Evolutionary conservation across 2,329 filamentous ascomycete species (phyloP).

Genomic region (Xylaria sp.): DNA sequence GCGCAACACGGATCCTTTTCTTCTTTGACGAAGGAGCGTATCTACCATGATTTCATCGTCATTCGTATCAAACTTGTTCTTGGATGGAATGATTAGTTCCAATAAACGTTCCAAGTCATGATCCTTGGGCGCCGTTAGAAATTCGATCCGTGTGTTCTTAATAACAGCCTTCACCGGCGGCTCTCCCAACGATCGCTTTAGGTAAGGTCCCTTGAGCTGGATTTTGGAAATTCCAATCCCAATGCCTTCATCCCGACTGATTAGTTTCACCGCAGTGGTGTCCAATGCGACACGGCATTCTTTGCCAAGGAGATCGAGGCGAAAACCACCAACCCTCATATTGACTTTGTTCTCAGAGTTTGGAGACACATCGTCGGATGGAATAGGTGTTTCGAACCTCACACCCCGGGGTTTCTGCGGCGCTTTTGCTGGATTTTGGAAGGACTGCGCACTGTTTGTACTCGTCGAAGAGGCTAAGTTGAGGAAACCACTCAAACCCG

Average conservation of each 20-base stretch:
- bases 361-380: conserved; percentile 43
- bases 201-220: conserved; percentile 66
- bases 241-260: conserved; percentile 67
- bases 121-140: conserved; percentile 66
- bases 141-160: conserved; percentile 64
- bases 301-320: conserved; percentile 70
- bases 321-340: conserved; percentile 67
- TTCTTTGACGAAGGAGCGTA: conserved; percentile 77
- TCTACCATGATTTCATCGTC: conserved; percentile 95
- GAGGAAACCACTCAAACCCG: conserved; percentile 83
- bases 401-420: conserved; percentile 49
- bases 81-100: conserved; percentile 83
- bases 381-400: conserved; percentile 50
- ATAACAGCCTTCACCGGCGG: conserved; percentile 61
- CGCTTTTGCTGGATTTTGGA: conserved; percentile 34
- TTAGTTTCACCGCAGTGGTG: conserved; percentile 75
- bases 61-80: conserved; percentile 76
- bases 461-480: conserved; percentile 82
- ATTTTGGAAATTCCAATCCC: conserved; percentile 70
- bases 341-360: conserved; percentile 63
- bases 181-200: conserved; percentile 46
- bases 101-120: conserved; percentile 76
- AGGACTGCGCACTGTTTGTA: conserved; percentile 56
- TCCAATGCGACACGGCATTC: conserved; percentile 69
- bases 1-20: conserved; percentile 78